A percentile compares a stretch with the other conserved stretches of the same genome.
Evolutionary conservation across 768 basidiomycete species (phyloP).

Genomic region (Strobilomyces confusus): DNA sequence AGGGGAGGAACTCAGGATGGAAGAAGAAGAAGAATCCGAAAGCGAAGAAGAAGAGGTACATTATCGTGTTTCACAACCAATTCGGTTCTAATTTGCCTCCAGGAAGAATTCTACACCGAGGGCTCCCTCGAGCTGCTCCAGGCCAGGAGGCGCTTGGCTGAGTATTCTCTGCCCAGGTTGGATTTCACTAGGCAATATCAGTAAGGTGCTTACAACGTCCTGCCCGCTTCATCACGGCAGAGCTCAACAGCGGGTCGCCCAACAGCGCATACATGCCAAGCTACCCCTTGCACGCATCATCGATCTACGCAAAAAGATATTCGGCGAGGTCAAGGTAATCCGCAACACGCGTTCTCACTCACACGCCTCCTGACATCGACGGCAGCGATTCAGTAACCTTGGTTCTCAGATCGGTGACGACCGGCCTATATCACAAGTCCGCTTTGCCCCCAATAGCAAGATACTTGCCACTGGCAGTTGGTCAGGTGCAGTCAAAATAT

Average conservation of each 20-base stretch:
- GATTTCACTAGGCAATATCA: slow-evolving; percentile 55
- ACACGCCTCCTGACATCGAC: not conserved
- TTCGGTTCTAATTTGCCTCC: slow-evolving; percentile 10
- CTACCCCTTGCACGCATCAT: slow-evolving; percentile 86
- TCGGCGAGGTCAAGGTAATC: slow-evolving; percentile 81
- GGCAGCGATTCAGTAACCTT: slow-evolving; percentile 81
- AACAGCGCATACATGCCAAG: slow-evolving; percentile 87
- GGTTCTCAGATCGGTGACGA: slow-evolving; percentile 99
- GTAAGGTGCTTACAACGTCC: slow-evolving; percentile 74
- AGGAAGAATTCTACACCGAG: slow-evolving; percentile 95
- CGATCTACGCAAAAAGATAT: slow-evolving; percentile 89
- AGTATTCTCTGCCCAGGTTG: slow-evolving; percentile 94
- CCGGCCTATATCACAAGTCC: slow-evolving; percentile 87
- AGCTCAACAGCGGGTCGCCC: slow-evolving; percentile 91
- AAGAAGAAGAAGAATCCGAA: slow-evolving; percentile 61
- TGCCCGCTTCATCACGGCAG: slow-evolving; percentile 52
- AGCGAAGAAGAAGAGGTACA: slow-evolving; percentile 78
- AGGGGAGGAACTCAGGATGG: slow-evolving; percentile 74
- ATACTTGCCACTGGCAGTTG: slow-evolving; percentile 91
- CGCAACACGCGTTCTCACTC: not conserved
- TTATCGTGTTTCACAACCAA: slow-evolving; percentile 1
- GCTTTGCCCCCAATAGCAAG: slow-evolving; percentile 90
- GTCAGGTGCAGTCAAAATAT: slow-evolving; percentile 92
- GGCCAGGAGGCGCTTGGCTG: slow-evolving; percentile 81
- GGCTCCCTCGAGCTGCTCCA: slow-evolving; percentile 85